Base-by-base conservation (phyloP, 495 filamentous ascomycete genomes). In the Aspergillus sclerotioniger region DNA sequence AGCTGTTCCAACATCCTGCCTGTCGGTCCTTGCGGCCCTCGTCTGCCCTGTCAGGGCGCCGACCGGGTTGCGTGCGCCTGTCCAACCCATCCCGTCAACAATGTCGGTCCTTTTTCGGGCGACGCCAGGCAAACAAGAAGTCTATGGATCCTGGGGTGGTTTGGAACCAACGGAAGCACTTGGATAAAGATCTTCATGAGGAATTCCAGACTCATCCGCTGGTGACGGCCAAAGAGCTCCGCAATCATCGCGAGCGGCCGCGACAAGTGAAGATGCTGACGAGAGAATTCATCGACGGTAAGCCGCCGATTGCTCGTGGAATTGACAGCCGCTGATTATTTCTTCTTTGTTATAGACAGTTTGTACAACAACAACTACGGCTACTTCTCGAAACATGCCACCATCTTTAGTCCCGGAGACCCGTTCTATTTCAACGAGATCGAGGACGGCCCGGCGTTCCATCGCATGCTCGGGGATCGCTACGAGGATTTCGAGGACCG, bases 291-390 rank as follows among this genome's bases (percentile, higher is more conserved):
- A 94, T 99, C 64, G 94, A 99, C 72, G 92, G 92, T 96, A 39
- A 1, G 12, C 29, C 25, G 8, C 8, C 17, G 1, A 19, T 28
- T 15, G 7, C 1, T 19, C 15, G 16, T 29, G 56, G 8, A 15
- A 12, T 19, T 20, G 12, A 32, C 10, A 1, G 21, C 13, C 54
- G 45, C 15, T 13, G 3, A 55, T 32, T 15, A 9, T 3, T 25
- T 50, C 2, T 43, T 41, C 3, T 19, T 51, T 29, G 50, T 46
- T 57, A 8, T 60, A 96, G 94, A 99, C 73, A 93, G 90, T 64
- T 76, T 99, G 31, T 99, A 99, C 70, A 99, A 99, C 70, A 93
- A 92, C 0, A 77, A 92, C 68, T 99, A 99, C 64, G 94, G 94
- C 53, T 99, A 98, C 74, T 99, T 99, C 75, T 91, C 92, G 32